These are phyloP conservation scores for Kodamaea kakaduensis DNA, from an alignment of 805 yeast species.

Conservation along the genomic window DNA sequence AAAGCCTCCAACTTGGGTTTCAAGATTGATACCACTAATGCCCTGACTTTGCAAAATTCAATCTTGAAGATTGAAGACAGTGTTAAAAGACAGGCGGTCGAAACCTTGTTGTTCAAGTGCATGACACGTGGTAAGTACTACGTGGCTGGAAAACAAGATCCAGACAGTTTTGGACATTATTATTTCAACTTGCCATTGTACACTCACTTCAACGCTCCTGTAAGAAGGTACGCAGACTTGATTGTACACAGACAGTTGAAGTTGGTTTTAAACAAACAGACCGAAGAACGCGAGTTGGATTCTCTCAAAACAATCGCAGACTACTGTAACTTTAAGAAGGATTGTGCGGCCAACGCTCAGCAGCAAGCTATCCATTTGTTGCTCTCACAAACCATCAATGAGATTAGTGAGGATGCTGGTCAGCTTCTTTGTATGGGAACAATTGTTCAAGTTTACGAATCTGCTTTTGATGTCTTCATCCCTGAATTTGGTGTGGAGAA, in stretches of 20 bases:
- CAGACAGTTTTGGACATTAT: constrained; percentile 75
- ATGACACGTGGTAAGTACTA: constrained; percentile 83
- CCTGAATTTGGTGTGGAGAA: constrained; percentile 95
- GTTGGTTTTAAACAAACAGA: constrained; percentile 45
- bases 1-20: constrained; percentile 65
- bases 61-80: constrained; percentile 61
- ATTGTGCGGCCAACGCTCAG: constrained; percentile 89
- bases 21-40: constrained; percentile 66
- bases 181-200: constrained; percentile 78
- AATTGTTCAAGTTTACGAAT: constrained; percentile 89
- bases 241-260: constrained; percentile 91
- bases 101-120: constrained; percentile 74
- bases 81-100: constrained; percentile 65
- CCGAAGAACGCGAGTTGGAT: constrained; percentile 50
- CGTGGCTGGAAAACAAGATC: constrained; percentile 82
- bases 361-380: constrained; percentile 89
- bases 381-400: constrained; percentile 78
- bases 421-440: constrained; percentile 82
- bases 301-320: constrained; percentile 79
- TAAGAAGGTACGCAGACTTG: constrained; percentile 87
- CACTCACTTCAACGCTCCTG: constrained; percentile 91
- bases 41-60: constrained; percentile 69
- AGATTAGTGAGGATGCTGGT: constrained; percentile 67
- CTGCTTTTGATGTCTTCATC: constrained; percentile 87
- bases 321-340: constrained; percentile 92